Evolutionary conservation across 108 stramenopile genomes (phyloP), one percentile per base, ranked within the genome.

Genomic region (Pinguiococcus pyrenoidosus): DNA sequence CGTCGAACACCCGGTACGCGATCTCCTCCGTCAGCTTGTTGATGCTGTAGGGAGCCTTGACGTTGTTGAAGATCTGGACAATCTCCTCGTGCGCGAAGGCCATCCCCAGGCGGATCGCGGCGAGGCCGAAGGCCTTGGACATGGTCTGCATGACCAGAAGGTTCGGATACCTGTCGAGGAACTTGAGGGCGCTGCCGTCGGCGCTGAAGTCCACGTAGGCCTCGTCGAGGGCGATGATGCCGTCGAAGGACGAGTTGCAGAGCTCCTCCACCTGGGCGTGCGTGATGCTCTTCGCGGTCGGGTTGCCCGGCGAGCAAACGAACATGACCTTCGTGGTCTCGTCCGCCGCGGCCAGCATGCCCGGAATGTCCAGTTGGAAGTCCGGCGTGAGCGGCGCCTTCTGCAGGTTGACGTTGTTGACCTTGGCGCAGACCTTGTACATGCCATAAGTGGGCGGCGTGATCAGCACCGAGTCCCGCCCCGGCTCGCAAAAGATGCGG

Each of bases 401-500:
- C 29, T 80, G 56, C 32, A 90, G 72, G 9, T 29, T 48, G 2
- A 90, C 87, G 65, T 93, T 87, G 58, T 93, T 89, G 34, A 85
- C 80, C 51, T 87, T 85, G 38, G 92, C 88, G 52, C 85, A 90
- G 25, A 92, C 90, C 62, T 83, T 85, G 71, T 93, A 93, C 92
- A 93, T 93, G 39, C 88, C 88, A 60, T 93, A 93, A 4, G 88
- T 93, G 3, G 92, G 88, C 14, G 92, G 92, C 18, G 92, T 87
- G 28, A 71, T 77, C 51, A 93, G 43, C 20, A 90, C 81, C 22
- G 54, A 28, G 35, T 69, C 46, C 35, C 35, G 28, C 9, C 77
- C 84, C 6, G 89, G 89, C 29, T 41, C 29, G 66, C 89, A 90
- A 67, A 94, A 94, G 49, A 94, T 82, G 14, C 92, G 79, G 67